Percentiles rank a stretch among this genome's conserved stretches.
Conservation (phyloP, 2,329 filamentous ascomycete genomes). For the Tolypocladium ophioglossoides region DNA sequence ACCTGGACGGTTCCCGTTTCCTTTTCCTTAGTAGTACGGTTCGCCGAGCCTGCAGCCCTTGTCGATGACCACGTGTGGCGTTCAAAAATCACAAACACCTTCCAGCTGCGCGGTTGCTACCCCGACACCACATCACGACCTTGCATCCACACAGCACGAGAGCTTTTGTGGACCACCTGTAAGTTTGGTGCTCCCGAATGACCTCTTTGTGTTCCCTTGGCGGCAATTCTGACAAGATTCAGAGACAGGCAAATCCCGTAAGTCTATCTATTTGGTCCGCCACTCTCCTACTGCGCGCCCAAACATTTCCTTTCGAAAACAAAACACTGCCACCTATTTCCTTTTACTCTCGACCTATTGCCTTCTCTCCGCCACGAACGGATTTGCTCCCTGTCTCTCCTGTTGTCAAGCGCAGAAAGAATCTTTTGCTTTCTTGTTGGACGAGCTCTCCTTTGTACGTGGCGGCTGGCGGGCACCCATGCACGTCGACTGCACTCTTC, state of each 20-base stretch:
- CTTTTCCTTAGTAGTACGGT: not conserved
- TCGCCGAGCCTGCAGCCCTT: not conserved
- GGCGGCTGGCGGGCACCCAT: not conserved
- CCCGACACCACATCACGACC: not conserved
- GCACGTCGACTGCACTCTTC: not conserved
- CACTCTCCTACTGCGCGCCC: not conserved
- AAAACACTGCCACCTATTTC: not conserved
- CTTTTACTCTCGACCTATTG: not conserved
- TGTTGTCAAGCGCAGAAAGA: not conserved
- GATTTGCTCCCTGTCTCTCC: not conserved
- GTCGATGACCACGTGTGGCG: not conserved
- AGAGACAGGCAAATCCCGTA: not conserved
- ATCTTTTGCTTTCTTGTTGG: not conserved
- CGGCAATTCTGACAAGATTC: not conserved
- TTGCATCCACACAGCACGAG: not conserved
- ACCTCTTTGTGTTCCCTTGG: not conserved
- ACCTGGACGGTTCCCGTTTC: not conserved
- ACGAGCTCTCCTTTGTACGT: too few species aligned
- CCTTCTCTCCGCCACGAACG: not conserved
- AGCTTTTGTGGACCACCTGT: not conserved
- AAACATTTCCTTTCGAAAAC: not conserved
- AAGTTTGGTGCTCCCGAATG: not conserved
- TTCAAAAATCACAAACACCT: not conserved
- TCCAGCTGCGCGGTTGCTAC: not conserved
- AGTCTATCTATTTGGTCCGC: not conserved